Evolutionary conservation across 768 basidiomycete species (phyloP).

Genomic region (Tulasnella sp.): DNA sequence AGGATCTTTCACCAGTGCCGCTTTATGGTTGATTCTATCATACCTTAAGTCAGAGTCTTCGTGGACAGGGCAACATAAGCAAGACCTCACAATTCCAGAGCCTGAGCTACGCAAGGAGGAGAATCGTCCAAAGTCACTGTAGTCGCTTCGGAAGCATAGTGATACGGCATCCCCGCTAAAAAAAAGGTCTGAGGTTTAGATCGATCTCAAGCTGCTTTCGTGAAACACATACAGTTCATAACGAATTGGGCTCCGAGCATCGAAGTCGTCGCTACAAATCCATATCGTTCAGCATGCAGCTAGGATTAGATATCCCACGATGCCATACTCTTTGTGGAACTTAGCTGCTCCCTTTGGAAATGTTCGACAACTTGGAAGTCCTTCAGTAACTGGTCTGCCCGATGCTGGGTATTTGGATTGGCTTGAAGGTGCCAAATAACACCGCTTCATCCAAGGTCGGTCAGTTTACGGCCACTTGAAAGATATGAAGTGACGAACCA

Average conservation of each 20-base stretch:
- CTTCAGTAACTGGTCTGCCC: neutral
- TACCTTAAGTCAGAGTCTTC: neutral
- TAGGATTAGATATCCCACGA: neutral
- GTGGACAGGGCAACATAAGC: neutral
- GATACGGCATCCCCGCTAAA: constrained; percentile 4
- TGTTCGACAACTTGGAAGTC: constrained; percentile 3
- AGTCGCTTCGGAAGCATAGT: neutral
- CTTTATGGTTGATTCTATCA: constrained; percentile 4
- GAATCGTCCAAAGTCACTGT: neutral
- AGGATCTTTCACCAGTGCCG: neutral
- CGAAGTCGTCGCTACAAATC: neutral
- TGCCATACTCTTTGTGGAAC: neutral
- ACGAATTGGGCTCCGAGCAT: constrained; percentile 9
- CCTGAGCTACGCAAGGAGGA: neutral
- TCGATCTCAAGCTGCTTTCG: neutral
- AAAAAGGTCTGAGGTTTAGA: neutral
- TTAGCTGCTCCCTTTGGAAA: neutral
- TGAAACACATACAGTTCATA: constrained; percentile 6
- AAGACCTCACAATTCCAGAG: neutral
- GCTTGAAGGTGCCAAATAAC: constrained; percentile 7
- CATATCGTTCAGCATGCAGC: neutral
- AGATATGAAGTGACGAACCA: neutral
- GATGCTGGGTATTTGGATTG: neutral
- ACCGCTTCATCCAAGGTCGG: neutral
- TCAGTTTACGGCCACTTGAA: neutral